These are phyloP conservation scores for Trapa bicornis DNA, from an alignment of 345 rosid genomes.

Conservation along the genomic window DNA sequence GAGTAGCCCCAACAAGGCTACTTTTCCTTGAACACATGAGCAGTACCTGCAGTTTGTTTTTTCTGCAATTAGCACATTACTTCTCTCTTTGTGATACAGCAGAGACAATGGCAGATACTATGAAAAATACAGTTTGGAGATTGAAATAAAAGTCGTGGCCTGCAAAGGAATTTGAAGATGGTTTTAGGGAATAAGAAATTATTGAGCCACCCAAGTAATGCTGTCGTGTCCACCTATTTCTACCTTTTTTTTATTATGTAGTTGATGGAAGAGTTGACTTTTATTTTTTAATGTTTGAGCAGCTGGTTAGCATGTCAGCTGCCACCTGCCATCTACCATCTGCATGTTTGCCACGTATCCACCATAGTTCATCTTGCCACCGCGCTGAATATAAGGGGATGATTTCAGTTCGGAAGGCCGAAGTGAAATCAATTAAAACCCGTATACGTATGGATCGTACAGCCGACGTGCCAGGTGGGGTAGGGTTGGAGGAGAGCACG, in stretches of 20 bases:
- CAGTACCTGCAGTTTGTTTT: conserved; percentile 6
- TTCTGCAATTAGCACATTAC: too few relatives aligned
- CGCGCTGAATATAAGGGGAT: not conserved
- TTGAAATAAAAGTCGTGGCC: too few relatives aligned
- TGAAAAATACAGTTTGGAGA: too few relatives aligned
- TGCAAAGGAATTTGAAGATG: too few relatives aligned
- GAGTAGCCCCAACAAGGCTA: conserved; percentile 10
- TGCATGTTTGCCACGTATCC: conserved; percentile 21
- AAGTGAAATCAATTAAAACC: not conserved
- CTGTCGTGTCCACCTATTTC: too few relatives aligned
- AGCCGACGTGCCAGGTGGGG: not conserved
- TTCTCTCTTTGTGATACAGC: not conserved
- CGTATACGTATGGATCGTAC: not conserved
- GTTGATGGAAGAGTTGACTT: too few relatives aligned
- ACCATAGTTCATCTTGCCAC: not conserved
- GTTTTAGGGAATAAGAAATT: too few relatives aligned
- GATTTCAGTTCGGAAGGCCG: too few relatives aligned
- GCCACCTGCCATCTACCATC: not conserved
- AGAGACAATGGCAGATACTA: not conserved
- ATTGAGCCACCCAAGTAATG: too few relatives aligned
- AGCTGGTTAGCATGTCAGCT: too few relatives aligned
- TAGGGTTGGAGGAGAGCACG: conserved; percentile 1
- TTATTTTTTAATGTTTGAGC: too few relatives aligned
- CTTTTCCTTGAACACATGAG: conserved; percentile 4
- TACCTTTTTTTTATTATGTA: too few relatives aligned